Percentiles rank a stretch among this genome's conserved stretches.
phyloP scores from a whole-genome alignment of 352 stramenopile genomes.

The Thraustotheca clavata region DNA sequence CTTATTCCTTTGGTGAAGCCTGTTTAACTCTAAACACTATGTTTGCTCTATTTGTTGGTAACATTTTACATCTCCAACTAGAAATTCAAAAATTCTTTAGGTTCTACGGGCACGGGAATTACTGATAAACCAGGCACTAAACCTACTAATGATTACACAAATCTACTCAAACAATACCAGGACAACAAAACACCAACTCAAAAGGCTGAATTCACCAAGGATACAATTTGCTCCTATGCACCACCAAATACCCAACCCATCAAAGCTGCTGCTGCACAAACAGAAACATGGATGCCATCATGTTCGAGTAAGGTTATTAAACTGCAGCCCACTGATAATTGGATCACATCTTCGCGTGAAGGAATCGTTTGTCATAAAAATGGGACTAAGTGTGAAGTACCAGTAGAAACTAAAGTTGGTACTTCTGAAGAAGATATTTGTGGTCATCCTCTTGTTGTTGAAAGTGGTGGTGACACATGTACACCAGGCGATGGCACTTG shows the following conservation, averaged over 20 bases:
- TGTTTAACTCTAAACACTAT: slow-evolving; percentile 51
- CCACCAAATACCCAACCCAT: slow-evolving; percentile 27
- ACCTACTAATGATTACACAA: slow-evolving; percentile 51
- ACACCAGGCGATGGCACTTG: slow-evolving; percentile 54
- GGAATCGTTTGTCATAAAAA: slow-evolving; percentile 55
- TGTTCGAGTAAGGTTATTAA: slow-evolving; percentile 39
- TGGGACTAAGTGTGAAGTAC: slow-evolving; percentile 58
- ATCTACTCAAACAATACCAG: slow-evolving; percentile 54
- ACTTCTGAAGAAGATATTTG: slow-evolving; percentile 74
- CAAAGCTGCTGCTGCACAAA: slow-evolving; percentile 32
- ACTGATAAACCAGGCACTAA: slow-evolving; percentile 49
- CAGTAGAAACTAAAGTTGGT: slow-evolving; percentile 31
- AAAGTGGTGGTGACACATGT: slow-evolving; percentile 51
- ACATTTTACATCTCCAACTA: no score
- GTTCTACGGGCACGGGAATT: slow-evolving; percentile 26
- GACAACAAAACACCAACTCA: slow-evolving; percentile 31
- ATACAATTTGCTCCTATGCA: slow-evolving; percentile 49
- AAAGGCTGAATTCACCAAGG: slow-evolving; percentile 38
- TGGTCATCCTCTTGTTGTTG: slow-evolving; percentile 45
- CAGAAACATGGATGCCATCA: slow-evolving; percentile 51
- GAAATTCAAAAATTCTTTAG: neutral
- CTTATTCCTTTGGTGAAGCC: slow-evolving; percentile 80
- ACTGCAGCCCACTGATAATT: slow-evolving; percentile 47
- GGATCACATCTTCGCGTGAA: slow-evolving; percentile 58
- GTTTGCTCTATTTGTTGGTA: slow-evolving; percentile 77